Percentiles rank a stretch among this genome's conserved stretches.
Conservation (phyloP, 2,329 filamentous ascomycete genomes). For the Zasmidium angulare region DNA sequence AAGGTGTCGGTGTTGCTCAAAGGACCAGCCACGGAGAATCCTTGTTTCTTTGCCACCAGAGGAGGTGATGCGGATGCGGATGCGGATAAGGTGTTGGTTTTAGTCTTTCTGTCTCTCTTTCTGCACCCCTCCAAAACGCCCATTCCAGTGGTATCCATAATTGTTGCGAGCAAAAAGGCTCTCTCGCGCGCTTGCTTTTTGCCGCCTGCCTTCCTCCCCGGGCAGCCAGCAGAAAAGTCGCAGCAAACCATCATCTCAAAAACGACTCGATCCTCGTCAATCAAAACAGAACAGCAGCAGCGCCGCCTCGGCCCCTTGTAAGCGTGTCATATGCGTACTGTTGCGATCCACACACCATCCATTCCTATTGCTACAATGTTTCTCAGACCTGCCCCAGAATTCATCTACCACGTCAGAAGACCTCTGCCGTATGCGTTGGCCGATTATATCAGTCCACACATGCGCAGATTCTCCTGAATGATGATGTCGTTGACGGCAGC, state of each 20-base stretch:
- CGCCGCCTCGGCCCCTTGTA: background rate
- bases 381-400: background rate
- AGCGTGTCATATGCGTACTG: constrained; percentile 10
- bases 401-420: background rate
- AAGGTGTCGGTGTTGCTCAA: background rate
- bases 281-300: background rate
- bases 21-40: constrained; percentile 5
- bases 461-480: constrained; percentile 97
- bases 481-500: constrained; percentile 99
- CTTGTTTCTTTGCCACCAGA: background rate
- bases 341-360: constrained; percentile 6
- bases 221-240: background rate
- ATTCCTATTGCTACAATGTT: constrained; percentile 10
- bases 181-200: constrained; percentile 3
- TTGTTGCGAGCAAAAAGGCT: background rate
- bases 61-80: too few relatives aligned
- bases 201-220: background rate
- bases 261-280: background rate
- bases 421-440: background rate
- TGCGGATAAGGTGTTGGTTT: too few relatives aligned
- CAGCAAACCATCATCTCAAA: background rate
- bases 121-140: constrained; percentile 8
- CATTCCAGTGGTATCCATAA: constrained; percentile 12
- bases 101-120: too few relatives aligned
- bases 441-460: constrained; percentile 88